Evolutionary conservation across 176 grass and related monocot genomes (phyloP).

Genomic region (Hyparrhenia diplandra): DNA sequence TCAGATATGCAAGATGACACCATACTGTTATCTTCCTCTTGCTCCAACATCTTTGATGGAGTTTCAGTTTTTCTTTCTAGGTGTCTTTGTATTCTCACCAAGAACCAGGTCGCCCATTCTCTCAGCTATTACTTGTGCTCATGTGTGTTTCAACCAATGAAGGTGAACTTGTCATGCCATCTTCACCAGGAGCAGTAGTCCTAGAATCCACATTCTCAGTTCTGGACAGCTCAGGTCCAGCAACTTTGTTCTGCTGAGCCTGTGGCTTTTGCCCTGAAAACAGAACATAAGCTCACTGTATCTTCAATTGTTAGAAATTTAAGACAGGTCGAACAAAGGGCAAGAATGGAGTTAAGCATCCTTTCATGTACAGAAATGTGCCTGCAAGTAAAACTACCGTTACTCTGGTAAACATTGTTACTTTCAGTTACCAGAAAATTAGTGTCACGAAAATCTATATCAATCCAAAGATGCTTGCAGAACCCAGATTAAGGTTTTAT

Average conservation of each 20-base stretch:
- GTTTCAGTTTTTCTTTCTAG: conserved; percentile 32
- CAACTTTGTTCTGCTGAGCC: conserved; percentile 26
- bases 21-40: conserved; percentile 30
- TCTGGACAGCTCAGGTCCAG: background rate
- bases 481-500: background rate
- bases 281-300: conserved; percentile 61
- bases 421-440: background rate
- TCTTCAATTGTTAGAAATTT: conserved; percentile 47
- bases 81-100: conserved; percentile 14
- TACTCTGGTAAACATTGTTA: conserved; percentile 40
- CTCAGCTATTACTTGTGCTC: conserved; percentile 58
- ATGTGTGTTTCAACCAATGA: conserved; percentile 33
- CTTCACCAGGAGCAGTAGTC: conserved; percentile 20
- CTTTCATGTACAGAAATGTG: conserved; percentile 42
- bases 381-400: conserved; percentile 55
- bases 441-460: conserved; percentile 16
- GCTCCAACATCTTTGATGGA: conserved; percentile 28
- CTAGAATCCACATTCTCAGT: conserved; percentile 17
- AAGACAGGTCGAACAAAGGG: conserved; percentile 45
- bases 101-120: conserved; percentile 42
- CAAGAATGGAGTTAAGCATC: conserved; percentile 33
- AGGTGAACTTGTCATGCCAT: conserved; percentile 18
- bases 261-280: conserved; percentile 52
- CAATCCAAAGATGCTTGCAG: background rate
- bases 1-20: conserved; percentile 56